Percentiles rank a stretch among this genome's conserved stretches.
phyloP scores from a whole-genome alignment of 352 stramenopile genomes.

The Globisporangium rhizosaccharum region DNA sequence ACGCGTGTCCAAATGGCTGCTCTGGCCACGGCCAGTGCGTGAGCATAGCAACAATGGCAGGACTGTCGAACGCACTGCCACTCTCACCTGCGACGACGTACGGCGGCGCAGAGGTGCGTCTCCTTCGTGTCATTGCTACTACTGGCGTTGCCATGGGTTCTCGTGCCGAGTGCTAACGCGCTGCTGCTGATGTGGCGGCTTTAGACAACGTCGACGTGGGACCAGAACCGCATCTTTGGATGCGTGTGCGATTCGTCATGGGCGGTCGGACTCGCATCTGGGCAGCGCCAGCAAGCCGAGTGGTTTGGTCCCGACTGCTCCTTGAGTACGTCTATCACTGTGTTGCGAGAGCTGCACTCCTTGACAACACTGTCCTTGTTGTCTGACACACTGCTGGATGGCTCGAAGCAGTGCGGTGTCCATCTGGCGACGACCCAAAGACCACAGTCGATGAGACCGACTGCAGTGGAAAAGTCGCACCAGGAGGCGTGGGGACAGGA shows the following conservation, averaged over 20 bases:
- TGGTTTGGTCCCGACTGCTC: constrained; percentile 90
- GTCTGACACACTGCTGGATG: neutral
- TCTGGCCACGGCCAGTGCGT: constrained; percentile 70
- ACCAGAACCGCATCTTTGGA: constrained; percentile 69
- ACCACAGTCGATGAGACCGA: constrained; percentile 82
- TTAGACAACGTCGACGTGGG: constrained; percentile 56
- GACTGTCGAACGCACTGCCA: constrained; percentile 39
- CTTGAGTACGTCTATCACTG: constrained; percentile 27
- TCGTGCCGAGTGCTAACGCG: no score
- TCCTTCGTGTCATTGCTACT: neutral
- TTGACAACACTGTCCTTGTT: neutral
- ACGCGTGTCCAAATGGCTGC: constrained; percentile 48
- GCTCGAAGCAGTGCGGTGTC: constrained; percentile 54
- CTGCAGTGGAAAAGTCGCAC: constrained; percentile 50
- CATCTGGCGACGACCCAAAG: constrained; percentile 84
- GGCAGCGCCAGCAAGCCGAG: constrained; percentile 75
- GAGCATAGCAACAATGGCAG: constrained; percentile 58
- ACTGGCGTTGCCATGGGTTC: neutral
- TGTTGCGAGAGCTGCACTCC: neutral
- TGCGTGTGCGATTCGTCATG: constrained; percentile 81
- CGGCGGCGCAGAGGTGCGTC: constrained; percentile 29
- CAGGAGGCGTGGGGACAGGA: constrained; percentile 32
- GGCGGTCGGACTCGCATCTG: constrained; percentile 58
- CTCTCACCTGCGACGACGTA: constrained; percentile 58
- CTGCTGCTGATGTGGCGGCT: neutral